phyloP scores from a whole-genome alignment of 2,329 filamentous ascomycete species.

The Coccinonectria pachysandricola region DNA sequence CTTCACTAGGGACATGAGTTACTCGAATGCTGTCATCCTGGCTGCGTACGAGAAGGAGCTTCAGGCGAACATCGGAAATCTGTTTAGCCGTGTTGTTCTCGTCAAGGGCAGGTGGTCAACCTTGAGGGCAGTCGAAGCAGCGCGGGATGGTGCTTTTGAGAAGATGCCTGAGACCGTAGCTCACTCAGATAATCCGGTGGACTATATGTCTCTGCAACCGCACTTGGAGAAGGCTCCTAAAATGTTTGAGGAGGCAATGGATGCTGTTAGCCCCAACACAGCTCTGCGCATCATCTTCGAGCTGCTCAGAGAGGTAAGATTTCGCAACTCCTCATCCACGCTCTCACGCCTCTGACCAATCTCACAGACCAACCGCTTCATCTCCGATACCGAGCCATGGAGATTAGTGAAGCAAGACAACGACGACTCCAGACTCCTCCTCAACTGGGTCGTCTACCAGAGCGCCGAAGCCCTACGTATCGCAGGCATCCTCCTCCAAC shows the following conservation, averaged over 20 bases:
- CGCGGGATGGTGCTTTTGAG: slow-evolving; percentile 17
- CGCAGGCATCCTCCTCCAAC: slow-evolving; percentile 74
- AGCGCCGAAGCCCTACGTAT: slow-evolving; percentile 69
- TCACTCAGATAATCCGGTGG: background rate
- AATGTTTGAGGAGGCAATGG: slow-evolving; percentile 45
- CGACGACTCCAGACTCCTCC: slow-evolving; percentile 25
- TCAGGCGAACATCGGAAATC: slow-evolving; percentile 69
- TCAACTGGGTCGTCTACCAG: slow-evolving; percentile 57
- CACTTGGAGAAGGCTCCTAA: slow-evolving; percentile 11
- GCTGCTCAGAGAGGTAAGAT: slow-evolving; percentile 45
- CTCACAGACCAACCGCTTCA: slow-evolving; percentile 30
- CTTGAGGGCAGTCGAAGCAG: slow-evolving; percentile 39
- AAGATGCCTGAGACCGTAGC: slow-evolving; percentile 1
- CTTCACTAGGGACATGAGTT: slow-evolving; percentile 68
- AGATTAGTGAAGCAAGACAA: slow-evolving; percentile 31
- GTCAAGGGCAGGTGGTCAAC: slow-evolving; percentile 56
- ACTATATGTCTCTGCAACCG: slow-evolving; percentile 18
- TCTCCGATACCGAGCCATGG: slow-evolving; percentile 63
- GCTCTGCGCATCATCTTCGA: slow-evolving; percentile 58
- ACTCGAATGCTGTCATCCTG: slow-evolving; percentile 69
- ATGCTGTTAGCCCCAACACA: slow-evolving; percentile 48
- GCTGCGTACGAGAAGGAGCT: slow-evolving; percentile 71
- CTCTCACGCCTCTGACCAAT: slow-evolving; percentile 11
- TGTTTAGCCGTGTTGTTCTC: slow-evolving; percentile 60
- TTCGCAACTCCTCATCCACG: background rate